phyloP scores from a whole-genome alignment of 768 basidiomycete species.

The Hysterangium stoloniferum region DNA sequence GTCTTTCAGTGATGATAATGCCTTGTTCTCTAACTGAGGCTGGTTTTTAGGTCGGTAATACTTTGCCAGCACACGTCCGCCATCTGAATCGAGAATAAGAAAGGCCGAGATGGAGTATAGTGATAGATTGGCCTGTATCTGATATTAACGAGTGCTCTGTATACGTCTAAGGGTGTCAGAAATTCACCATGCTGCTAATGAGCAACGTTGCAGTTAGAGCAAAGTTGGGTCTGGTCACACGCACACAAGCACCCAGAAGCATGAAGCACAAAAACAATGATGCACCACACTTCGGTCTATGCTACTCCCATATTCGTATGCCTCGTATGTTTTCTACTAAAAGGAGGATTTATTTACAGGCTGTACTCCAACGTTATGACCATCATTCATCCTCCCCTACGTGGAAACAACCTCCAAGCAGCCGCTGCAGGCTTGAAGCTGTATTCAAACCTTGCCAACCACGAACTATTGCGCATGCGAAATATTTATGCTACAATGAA shows the following conservation, averaged over 20 bases:
- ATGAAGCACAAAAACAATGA: no score
- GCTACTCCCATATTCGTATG: not conserved
- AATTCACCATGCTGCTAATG: conserved; percentile 4
- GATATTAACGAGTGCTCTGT: not conserved
- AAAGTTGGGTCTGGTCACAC: no score
- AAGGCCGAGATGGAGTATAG: conserved; percentile 85
- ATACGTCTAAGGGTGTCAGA: not conserved
- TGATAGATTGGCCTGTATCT: conserved; percentile 56
- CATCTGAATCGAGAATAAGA: conserved; percentile 91
- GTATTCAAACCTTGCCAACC: not conserved
- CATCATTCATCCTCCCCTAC: not conserved
- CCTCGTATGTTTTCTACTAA: not conserved
- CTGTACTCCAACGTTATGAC: no score
- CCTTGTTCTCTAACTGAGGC: conserved; percentile 53
- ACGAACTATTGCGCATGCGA: conserved; percentile 10
- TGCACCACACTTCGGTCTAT: not conserved
- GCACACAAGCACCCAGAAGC: no score
- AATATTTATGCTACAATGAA: conserved; percentile 10
- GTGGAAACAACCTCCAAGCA: not conserved
- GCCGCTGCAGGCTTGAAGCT: not conserved
- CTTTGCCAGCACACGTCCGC: conserved; percentile 90
- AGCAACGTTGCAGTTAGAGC: no score
- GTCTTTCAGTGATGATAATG: conserved; percentile 72
- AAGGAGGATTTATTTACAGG: not conserved
- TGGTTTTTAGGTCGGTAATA: conserved; percentile 78